Evolutionary conservation across 352 stramenopile species (phyloP).

Genomic region (Pythium folliculosum): DNA sequence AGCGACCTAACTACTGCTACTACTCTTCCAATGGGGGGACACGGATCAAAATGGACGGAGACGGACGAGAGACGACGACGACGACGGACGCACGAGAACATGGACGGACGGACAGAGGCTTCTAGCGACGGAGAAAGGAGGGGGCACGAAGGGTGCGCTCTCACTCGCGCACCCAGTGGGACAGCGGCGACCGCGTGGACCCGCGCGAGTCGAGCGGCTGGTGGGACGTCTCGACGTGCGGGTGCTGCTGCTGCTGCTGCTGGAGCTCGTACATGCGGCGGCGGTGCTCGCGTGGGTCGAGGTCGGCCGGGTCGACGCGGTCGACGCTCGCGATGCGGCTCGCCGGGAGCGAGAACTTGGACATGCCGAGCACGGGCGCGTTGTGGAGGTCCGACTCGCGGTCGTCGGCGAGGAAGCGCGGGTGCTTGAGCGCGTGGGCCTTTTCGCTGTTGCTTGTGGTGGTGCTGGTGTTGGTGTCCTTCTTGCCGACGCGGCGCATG

Average conservation of each 20-base stretch:
- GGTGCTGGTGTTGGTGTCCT: slow-evolving; percentile 13
- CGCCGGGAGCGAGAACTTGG: slow-evolving; percentile 31
- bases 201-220: slow-evolving; percentile 27
- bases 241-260: slow-evolving; percentile 3
- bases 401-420: slow-evolving; percentile 64
- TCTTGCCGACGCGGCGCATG: slow-evolving; percentile 58
- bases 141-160: neutral
- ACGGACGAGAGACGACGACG: neutral
- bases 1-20: slow-evolving; percentile 7
- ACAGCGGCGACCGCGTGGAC: slow-evolving; percentile 23
- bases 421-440: slow-evolving; percentile 29
- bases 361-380: slow-evolving; percentile 34
- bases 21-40: neutral
- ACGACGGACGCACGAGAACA: neutral
- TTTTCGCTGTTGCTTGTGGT: neutral
- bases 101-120: slow-evolving; percentile 16
- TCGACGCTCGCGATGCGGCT: slow-evolving; percentile 30
- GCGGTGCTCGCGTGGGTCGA: slow-evolving; percentile 10
- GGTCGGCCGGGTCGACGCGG: slow-evolving; percentile 26
- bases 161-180: slow-evolving; percentile 35
- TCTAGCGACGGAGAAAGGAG: slow-evolving; percentile 14
- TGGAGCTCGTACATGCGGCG: slow-evolving; percentile 14
- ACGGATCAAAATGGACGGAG: neutral
- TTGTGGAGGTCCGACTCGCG: slow-evolving; percentile 32
- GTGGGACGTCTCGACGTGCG: slow-evolving; percentile 9